A percentile compares a stretch with the other conserved stretches of the same genome.
phyloP scores from a whole-genome alignment of 192 early-diverging fungal species.

The Tieghemiomyces parasiticus region DNA sequence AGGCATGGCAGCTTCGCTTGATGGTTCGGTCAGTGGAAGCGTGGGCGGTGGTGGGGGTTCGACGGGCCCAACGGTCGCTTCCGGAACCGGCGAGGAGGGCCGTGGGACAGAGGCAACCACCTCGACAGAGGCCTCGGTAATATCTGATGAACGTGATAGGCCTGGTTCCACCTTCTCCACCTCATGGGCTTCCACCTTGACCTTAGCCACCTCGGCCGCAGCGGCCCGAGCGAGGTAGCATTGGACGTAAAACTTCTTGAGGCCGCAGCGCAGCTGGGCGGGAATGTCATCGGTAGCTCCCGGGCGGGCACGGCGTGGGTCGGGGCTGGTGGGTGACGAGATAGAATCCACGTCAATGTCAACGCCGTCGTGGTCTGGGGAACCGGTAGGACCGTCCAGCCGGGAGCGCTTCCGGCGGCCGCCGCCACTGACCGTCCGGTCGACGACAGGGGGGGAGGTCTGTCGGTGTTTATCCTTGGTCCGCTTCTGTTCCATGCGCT shows the following conservation, averaged over 20 bases:
- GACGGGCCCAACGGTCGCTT: no score
- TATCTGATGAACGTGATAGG: no score
- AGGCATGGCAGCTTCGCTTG: not conserved
- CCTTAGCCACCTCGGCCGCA: not conserved
- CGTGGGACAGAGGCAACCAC: not conserved
- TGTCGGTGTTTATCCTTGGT: not conserved
- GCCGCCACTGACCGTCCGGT: no score
- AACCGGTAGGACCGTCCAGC: no score
- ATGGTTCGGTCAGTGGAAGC: no score
- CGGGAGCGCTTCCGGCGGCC: no score
- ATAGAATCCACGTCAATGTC: not conserved
- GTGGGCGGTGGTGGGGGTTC: not conserved
- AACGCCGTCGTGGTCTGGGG: no score
- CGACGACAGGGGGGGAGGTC: no score
- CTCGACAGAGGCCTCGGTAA: no score
- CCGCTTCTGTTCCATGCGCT: conserved; percentile 5
- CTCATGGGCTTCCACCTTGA: no score
- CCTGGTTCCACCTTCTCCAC: no score
- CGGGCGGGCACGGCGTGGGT: not conserved
- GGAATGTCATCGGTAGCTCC: not conserved
- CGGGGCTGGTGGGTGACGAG: not conserved
- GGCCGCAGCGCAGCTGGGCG: not conserved
- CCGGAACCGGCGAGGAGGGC: not conserved
- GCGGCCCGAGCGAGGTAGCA: not conserved
- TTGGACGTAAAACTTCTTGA: not conserved